These are phyloP conservation scores for Metschnikowia hibisci DNA, from an alignment of 805 yeast species.

Conservation along the genomic window DNA sequence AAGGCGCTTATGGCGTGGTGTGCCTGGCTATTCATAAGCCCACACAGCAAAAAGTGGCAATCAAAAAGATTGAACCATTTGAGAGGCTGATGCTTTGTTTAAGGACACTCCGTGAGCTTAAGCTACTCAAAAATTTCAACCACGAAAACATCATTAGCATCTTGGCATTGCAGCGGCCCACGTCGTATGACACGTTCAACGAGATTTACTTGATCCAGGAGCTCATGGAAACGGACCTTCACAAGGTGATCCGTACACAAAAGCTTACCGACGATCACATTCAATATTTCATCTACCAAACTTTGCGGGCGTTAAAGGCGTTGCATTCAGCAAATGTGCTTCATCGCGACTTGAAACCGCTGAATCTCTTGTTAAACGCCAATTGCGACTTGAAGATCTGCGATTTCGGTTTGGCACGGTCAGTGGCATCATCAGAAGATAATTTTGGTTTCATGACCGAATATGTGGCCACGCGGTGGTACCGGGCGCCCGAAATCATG, in stretches of 20 bases:
- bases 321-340: constrained; percentile 91
- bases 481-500: constrained; percentile 97
- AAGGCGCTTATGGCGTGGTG: constrained; percentile 95
- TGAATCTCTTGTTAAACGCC: constrained; percentile 78
- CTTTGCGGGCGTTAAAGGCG: constrained; percentile 83
- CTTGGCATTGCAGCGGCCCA: constrained; percentile 84
- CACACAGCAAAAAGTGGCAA: constrained; percentile 85
- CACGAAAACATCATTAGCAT: constrained; percentile 92
- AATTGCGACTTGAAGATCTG: constrained; percentile 93
- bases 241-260: constrained; percentile 78
- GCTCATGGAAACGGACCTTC: constrained; percentile 83
- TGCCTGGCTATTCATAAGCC: constrained; percentile 87
- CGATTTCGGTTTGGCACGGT: constrained; percentile 87
- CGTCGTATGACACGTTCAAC: constrained; percentile 65
- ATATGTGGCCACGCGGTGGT: constrained; percentile 97
- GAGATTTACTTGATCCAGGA: constrained; percentile 90
- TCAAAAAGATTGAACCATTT: constrained; percentile 90
- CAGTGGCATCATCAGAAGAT: constrained; percentile 58
- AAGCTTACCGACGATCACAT: constrained; percentile 85
- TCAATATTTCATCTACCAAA: constrained; percentile 90
- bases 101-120: constrained; percentile 85
- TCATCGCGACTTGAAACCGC: constrained; percentile 90
- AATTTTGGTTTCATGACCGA: constrained; percentile 87
- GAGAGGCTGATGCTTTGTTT: constrained; percentile 85
- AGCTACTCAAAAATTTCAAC: constrained; percentile 81